These are phyloP conservation scores for Umbelopsis sp. DNA, from an alignment of 371 early-diverging fungal genomes.

Conservation along the genomic window DNA sequence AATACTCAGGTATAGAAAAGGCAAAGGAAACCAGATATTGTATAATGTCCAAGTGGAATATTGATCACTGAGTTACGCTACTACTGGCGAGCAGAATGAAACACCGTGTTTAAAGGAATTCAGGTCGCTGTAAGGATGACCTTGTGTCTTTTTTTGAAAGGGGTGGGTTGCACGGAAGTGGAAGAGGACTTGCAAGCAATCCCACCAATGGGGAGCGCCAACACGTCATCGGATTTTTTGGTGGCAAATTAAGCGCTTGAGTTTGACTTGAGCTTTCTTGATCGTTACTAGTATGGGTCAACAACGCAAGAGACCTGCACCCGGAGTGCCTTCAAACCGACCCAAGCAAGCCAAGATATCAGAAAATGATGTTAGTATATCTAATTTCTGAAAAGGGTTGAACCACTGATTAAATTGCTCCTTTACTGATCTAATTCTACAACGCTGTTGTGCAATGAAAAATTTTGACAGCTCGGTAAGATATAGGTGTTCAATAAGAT, in stretches of 20 bases:
- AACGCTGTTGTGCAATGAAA: too few species aligned
- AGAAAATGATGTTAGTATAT: background rate
- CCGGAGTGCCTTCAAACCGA: slow-evolving; percentile 3
- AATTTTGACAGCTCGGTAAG: too few species aligned
- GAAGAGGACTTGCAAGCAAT: background rate
- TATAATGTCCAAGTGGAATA: too few species aligned
- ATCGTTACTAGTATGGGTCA: background rate
- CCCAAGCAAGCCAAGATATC: background rate
- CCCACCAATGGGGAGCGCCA: slow-evolving; percentile 1
- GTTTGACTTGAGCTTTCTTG: background rate
- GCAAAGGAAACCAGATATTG: too few species aligned
- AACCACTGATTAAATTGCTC: background rate
- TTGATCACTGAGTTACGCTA: background rate
- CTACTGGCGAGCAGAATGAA: background rate
- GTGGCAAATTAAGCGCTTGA: background rate
- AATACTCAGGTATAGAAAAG: too few species aligned
- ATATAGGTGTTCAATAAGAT: too few species aligned
- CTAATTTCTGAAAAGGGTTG: background rate
- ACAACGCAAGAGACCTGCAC: slow-evolving; percentile 13
- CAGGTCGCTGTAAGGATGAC: background rate
- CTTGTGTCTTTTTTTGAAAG: slow-evolving; percentile 10
- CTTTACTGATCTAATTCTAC: background rate
- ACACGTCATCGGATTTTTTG: slow-evolving; percentile 6
- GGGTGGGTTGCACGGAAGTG: slow-evolving; percentile 4
- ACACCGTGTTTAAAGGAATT: background rate